Conservation (phyloP, 306 rosid genomes). For the Lathyrus oleraceus region DNA sequence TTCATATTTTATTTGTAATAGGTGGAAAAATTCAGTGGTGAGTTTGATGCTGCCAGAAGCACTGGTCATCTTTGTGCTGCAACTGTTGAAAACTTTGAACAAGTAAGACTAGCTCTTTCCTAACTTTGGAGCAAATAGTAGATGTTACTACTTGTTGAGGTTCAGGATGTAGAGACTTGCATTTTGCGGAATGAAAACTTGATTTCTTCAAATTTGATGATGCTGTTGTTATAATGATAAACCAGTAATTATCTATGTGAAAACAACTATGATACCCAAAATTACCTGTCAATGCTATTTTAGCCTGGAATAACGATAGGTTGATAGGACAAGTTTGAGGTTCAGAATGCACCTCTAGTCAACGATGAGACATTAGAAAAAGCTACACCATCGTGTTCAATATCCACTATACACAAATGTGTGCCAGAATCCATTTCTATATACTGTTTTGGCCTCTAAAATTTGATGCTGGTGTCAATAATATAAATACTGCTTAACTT, state of each 20-base stretch:
- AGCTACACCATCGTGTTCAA: not conserved
- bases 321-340: conserved; percentile 7
- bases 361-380: not conserved
- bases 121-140: conserved; percentile 11
- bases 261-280: conserved; percentile 8
- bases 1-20: conserved; percentile 37
- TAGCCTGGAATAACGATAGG: conserved; percentile 24
- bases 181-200: conserved; percentile 15
- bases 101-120: conserved; percentile 48
- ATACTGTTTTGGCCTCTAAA: conserved; percentile 8
- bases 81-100: conserved; percentile 74
- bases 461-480: conserved; percentile 15
- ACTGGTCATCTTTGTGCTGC: conserved; percentile 85
- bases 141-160: conserved; percentile 1
- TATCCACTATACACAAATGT: not conserved
- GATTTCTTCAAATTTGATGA: conserved; percentile 31
- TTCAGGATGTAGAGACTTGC: conserved; percentile 14
- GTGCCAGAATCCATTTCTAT: not conserved
- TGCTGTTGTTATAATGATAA: conserved; percentile 7
- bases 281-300: conserved; percentile 7
- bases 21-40: conserved; percentile 62
- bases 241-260: not conserved
- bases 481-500: not conserved
- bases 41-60: conserved; percentile 88
- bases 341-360: conserved; percentile 16